Percentiles rank a stretch among this genome's conserved stretches.
Evolutionary conservation across 164 flowering plant species (phyloP).

Genomic region (Magnolia sinica): DNA sequence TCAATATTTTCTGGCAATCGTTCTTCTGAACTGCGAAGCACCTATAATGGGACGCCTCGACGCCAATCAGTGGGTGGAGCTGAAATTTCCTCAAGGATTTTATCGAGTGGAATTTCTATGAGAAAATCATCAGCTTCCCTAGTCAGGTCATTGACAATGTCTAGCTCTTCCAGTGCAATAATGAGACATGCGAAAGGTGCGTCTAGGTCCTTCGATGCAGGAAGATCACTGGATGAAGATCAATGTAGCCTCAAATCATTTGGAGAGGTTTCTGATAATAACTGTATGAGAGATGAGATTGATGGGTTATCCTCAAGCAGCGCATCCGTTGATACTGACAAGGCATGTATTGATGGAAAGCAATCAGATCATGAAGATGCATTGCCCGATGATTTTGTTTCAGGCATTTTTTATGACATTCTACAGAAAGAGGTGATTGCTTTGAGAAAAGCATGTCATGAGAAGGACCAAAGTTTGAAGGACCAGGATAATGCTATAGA

Average conservation of each 20-base stretch:
- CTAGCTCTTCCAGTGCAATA: conserved; percentile 11
- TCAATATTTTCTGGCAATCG: not conserved
- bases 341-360: conserved; percentile 9
- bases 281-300: not conserved
- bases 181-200: conserved; percentile 15
- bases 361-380: not conserved
- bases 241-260: conserved; percentile 7
- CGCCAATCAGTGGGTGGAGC: conserved; percentile 25
- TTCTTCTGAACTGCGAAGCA: conserved; percentile 6
- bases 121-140: conserved; percentile 40
- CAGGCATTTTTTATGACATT: conserved; percentile 26
- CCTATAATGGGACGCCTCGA: conserved; percentile 1
- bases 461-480: conserved; percentile 28
- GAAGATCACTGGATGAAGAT: conserved; percentile 16
- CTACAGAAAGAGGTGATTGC: conserved; percentile 32
- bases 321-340: not conserved
- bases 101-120: conserved; percentile 42
- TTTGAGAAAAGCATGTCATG: conserved; percentile 27
- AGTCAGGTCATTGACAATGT: conserved; percentile 3
- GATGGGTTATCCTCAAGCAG: not conserved
- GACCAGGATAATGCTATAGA: conserved; percentile 36
- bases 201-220: conserved; percentile 29
- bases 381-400: conserved; percentile 20
- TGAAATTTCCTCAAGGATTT: conserved; percentile 11
- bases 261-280: not conserved